phyloP scores from a whole-genome alignment of 768 basidiomycete species.

The Pisolithus tinctorius region DNA sequence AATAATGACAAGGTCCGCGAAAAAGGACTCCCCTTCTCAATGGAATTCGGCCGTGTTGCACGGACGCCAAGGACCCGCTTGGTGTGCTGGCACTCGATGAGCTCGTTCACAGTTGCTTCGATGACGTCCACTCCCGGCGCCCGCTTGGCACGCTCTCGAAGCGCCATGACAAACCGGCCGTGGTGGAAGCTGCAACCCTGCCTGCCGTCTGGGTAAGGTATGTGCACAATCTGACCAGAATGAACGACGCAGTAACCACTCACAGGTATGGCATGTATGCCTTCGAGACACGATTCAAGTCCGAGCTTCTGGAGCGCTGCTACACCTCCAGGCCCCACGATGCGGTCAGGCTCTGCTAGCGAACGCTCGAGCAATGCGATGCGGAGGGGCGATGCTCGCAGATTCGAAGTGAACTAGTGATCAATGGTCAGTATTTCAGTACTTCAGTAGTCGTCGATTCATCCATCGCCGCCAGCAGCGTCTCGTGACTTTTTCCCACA shows the following conservation, averaged over 20 bases:
- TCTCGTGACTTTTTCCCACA: too few species aligned
- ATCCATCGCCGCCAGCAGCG: too few species aligned
- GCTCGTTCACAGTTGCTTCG: too few species aligned
- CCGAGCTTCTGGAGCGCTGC: slow-evolving; percentile 71
- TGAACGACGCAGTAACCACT: slow-evolving; percentile 80
- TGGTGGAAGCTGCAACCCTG: slow-evolving; percentile 92
- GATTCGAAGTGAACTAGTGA: slow-evolving; percentile 33
- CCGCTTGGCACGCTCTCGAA: slow-evolving; percentile 22
- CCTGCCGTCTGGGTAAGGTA: slow-evolving; percentile 73
- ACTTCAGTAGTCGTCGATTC: too few species aligned
- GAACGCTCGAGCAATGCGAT: slow-evolving; percentile 89
- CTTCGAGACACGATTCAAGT: slow-evolving; percentile 65
- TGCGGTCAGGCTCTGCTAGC: slow-evolving; percentile 87
- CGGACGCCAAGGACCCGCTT: slow-evolving; percentile 54
- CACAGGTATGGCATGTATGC: slow-evolving; percentile 76
- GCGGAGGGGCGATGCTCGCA: slow-evolving; percentile 52
- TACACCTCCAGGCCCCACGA: slow-evolving; percentile 93
- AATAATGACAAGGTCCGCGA: slow-evolving; percentile 75
- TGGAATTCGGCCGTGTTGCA: slow-evolving; percentile 37
- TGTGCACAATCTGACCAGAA: slow-evolving; percentile 61
- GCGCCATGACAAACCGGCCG: slow-evolving; percentile 73
- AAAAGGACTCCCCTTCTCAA: slow-evolving; percentile 49
- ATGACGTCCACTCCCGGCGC: too few species aligned
- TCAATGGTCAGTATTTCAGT: too few species aligned
- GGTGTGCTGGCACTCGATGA: too few species aligned